Evolutionary conservation across 306 rosid genomes (phyloP).

Genomic region (Dalbergia cochinchinensis): DNA sequence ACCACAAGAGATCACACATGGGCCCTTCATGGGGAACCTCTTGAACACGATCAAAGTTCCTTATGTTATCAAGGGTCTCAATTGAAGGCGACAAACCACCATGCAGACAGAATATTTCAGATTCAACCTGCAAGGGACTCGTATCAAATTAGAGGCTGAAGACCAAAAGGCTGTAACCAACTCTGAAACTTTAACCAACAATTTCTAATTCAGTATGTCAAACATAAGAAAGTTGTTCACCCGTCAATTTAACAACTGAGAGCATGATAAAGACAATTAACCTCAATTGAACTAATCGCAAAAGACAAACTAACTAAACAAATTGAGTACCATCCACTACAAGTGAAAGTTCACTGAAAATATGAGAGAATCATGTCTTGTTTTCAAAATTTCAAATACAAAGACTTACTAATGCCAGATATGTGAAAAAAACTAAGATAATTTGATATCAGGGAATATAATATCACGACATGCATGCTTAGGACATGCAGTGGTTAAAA

Average conservation of each 20-base stretch:
- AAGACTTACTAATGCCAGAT: slow-evolving; percentile 2
- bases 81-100: slow-evolving; percentile 99
- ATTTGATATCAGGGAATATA: slow-evolving; percentile 19
- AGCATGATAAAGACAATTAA: neutral
- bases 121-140: slow-evolving; percentile 78
- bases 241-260: slow-evolving; percentile 36
- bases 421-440: neutral
- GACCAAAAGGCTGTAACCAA: slow-evolving; percentile 32
- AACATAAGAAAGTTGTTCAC: slow-evolving; percentile 29
- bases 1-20: slow-evolving; percentile 99
- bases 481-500: slow-evolving; percentile 3
- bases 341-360: slow-evolving; percentile 5
- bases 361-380: slow-evolving; percentile 2
- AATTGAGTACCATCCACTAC: neutral
- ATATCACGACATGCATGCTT: slow-evolving; percentile 11
- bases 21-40: slow-evolving; percentile 99
- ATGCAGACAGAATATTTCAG: slow-evolving; percentile 97
- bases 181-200: slow-evolving; percentile 16
- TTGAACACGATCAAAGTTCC: slow-evolving; percentile 99
- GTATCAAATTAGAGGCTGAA: slow-evolving; percentile 30
- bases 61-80: slow-evolving; percentile 93
- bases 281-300: slow-evolving; percentile 30
- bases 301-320: slow-evolving; percentile 21
- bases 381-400: slow-evolving; percentile 14
- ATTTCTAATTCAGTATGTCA: slow-evolving; percentile 23